A percentile compares a stretch with the other conserved stretches of the same genome.
Conservation (phyloP, 495 filamentous ascomycete species). For the Daldinia vernicosa region DNA sequence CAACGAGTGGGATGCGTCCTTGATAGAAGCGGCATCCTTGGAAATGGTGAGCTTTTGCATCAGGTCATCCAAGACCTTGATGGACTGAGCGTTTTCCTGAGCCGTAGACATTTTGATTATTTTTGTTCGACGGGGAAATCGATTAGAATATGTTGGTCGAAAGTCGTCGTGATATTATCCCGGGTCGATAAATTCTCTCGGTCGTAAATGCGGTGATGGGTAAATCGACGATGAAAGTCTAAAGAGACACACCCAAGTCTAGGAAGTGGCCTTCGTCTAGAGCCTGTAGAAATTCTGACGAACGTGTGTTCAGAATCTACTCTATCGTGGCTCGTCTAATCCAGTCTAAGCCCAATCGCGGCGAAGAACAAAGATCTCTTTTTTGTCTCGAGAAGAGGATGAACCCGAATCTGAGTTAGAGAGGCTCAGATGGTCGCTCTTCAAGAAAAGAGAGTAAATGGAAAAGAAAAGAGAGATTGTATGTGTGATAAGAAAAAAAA, state of each 20-base stretch:
- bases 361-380: constrained; percentile 28
- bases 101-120: constrained; percentile 43
- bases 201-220: neutral
- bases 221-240: constrained; percentile 9
- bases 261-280: constrained; percentile 9
- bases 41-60: constrained; percentile 63
- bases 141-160: constrained; percentile 15
- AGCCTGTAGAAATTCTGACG: constrained; percentile 34
- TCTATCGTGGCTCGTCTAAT: constrained; percentile 36
- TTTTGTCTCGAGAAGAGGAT: constrained; percentile 26
- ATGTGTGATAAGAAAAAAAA: constrained; percentile 23
- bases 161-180: neutral
- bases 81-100: constrained; percentile 58
- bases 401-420: constrained; percentile 33
- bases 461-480: constrained; percentile 26
- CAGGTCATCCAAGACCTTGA: constrained; percentile 62
- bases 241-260: constrained; percentile 19
- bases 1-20: constrained; percentile 56
- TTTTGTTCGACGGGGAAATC: neutral
- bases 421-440: constrained; percentile 42
- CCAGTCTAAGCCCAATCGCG: constrained; percentile 34
- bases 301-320: constrained; percentile 33
- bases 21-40: constrained; percentile 59
- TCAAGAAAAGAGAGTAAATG: constrained; percentile 33
- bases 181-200: constrained; percentile 7